Conservation (phyloP, 805 yeast genomes). For the Candida xiaguanensis region DNA sequence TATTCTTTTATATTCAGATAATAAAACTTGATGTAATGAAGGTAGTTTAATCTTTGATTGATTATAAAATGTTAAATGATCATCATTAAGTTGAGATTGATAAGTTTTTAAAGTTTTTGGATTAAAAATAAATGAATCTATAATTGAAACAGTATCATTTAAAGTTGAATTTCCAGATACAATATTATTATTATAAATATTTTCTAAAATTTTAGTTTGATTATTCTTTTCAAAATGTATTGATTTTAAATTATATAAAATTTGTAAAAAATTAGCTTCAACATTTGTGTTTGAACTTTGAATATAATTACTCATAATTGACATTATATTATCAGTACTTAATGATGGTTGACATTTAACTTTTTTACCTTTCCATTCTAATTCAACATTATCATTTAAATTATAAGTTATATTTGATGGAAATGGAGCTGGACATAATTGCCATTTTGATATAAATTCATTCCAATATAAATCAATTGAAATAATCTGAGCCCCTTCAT, state of each 20-base stretch:
- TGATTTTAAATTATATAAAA: slow-evolving; percentile 17
- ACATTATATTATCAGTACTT: slow-evolving; percentile 21
- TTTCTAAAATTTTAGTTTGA: slow-evolving; percentile 4
- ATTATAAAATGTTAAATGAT: slow-evolving; percentile 17
- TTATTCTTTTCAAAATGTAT: slow-evolving; percentile 7
- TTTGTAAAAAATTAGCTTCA: slow-evolving; percentile 29
- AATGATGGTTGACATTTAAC: slow-evolving; percentile 29
- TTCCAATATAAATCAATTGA: slow-evolving; percentile 56
- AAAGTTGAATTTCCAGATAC: slow-evolving; percentile 27
- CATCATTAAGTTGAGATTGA: background rate
- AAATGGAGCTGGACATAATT: slow-evolving; percentile 50
- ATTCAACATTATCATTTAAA: slow-evolving; percentile 8
- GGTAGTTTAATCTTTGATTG: slow-evolving; percentile 21
- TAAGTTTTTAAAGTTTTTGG: slow-evolving; percentile 22
- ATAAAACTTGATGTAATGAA: slow-evolving; percentile 22
- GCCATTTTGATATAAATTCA: slow-evolving; percentile 44
- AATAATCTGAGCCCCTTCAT: slow-evolving; percentile 45
- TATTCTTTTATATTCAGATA: slow-evolving; percentile 24
- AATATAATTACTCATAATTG: slow-evolving; percentile 16
- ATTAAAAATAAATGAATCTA: slow-evolving; percentile 21
- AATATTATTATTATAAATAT: background rate
- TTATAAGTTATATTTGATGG: slow-evolving; percentile 22
- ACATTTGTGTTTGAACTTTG: slow-evolving; percentile 27
- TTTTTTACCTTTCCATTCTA: slow-evolving; percentile 24
- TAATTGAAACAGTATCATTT: slow-evolving; percentile 17